These are phyloP conservation scores for Penicillium antarcticum DNA, from an alignment of 495 filamentous ascomycete genomes.

Conservation along the genomic window DNA sequence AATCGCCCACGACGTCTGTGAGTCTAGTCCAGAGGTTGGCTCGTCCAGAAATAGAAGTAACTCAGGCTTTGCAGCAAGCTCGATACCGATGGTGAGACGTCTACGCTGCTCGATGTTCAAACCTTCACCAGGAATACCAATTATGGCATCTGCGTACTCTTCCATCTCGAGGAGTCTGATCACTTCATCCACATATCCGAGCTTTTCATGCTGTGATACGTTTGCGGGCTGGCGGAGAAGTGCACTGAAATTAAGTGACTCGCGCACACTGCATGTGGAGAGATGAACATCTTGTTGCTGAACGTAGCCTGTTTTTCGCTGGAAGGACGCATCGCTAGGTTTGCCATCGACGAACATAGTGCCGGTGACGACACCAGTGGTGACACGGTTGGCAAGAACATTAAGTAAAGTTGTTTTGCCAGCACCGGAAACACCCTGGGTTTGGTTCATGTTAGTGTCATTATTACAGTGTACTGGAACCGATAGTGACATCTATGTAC, in stretches of 20 bases:
- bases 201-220: conserved; percentile 69
- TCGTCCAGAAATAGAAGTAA: conserved; percentile 64
- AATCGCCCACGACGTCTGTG: conserved; percentile 77
- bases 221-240: conserved; percentile 75
- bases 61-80: conserved; percentile 85
- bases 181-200: conserved; percentile 87
- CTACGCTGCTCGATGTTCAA: conserved; percentile 87
- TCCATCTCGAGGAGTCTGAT: conserved; percentile 89
- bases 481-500: neutral
- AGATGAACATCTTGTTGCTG: conserved; percentile 93
- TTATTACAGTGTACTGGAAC: neutral
- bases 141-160: conserved; percentile 78
- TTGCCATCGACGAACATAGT: conserved; percentile 52
- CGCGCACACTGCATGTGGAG: conserved; percentile 77
- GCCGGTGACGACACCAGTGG: conserved; percentile 48
- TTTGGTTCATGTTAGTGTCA: neutral
- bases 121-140: conserved; percentile 84
- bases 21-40: conserved; percentile 70
- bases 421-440: conserved; percentile 52
- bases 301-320: conserved; percentile 91
- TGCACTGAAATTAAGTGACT: conserved; percentile 77
- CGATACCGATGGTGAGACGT: conserved; percentile 79
- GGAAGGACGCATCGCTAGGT: conserved; percentile 68
- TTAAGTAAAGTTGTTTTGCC: conserved; percentile 56
- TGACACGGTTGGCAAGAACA: conserved; percentile 43